Conservation (phyloP, 2,329 filamentous ascomycete genomes). For the Aspergillus unguis region DNA sequence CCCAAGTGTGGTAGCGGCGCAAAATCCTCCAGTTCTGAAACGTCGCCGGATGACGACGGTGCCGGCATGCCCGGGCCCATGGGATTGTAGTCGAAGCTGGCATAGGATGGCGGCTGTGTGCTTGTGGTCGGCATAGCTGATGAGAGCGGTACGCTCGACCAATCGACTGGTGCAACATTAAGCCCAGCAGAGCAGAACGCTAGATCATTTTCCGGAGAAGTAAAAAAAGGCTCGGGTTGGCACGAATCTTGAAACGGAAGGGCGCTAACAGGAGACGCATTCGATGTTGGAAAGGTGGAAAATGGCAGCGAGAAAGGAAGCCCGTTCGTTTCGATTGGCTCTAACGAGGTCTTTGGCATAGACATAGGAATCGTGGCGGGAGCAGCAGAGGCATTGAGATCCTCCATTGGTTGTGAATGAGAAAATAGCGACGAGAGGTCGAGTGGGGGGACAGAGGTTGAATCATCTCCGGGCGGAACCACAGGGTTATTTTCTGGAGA, state of each 20-base stretch:
- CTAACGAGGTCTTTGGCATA: constrained; percentile 29
- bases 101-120: constrained; percentile 46
- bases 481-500: constrained; percentile 43
- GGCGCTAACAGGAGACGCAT: constrained; percentile 31
- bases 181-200: constrained; percentile 38
- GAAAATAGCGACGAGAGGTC: constrained; percentile 34
- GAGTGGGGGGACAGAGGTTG: constrained; percentile 24
- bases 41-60: constrained; percentile 49
- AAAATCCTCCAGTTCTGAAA: constrained; percentile 48
- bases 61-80: constrained; percentile 39
- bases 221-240: constrained; percentile 39
- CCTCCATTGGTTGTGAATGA: constrained; percentile 25
- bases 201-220: constrained; percentile 43
- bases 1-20: constrained; percentile 32
- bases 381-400: constrained; percentile 16
- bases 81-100: constrained; percentile 45
- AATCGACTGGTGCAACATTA: constrained; percentile 45
- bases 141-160: constrained; percentile 47
- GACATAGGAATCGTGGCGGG: constrained; percentile 26
- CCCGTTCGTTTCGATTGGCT: constrained; percentile 34
- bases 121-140: constrained; percentile 38
- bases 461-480: constrained; percentile 25
- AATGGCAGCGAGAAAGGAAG: constrained; percentile 40
- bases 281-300: constrained; percentile 34
- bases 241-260: constrained; percentile 39